These are phyloP conservation scores for Fusarium cyanostomum DNA, from an alignment of 2,329 filamentous ascomycete genomes.

Conservation along the genomic window DNA sequence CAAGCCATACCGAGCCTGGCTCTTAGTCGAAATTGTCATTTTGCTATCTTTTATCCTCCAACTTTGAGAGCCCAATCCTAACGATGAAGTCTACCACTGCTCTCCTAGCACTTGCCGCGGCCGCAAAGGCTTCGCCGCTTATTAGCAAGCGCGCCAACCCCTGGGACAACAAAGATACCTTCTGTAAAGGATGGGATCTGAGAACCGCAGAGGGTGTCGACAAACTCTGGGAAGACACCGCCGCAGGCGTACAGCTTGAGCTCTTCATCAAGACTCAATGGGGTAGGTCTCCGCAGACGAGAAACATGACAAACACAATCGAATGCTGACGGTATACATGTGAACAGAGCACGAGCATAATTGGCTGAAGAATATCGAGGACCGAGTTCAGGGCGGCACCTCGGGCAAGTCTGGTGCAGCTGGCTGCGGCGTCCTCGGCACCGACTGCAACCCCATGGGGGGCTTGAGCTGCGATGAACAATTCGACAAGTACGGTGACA, in stretches of 20 bases:
- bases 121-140: not conserved
- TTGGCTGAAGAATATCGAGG: slow-evolving; percentile 23
- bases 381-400: not conserved
- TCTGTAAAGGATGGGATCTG: slow-evolving; percentile 16
- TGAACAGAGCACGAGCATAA: slow-evolving; percentile 14
- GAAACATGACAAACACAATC: accelerated
- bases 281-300: not conserved
- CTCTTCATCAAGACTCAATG: slow-evolving; percentile 9
- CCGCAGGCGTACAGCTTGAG: slow-evolving; percentile 9
- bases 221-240: not conserved
- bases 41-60: too few species aligned
- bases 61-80: too few species aligned
- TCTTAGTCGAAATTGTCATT: too few species aligned
- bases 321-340: not conserved
- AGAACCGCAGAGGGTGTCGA: slow-evolving; percentile 18
- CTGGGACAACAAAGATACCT: slow-evolving; percentile 7
- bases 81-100: slow-evolving; percentile 7
- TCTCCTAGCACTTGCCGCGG: not conserved
- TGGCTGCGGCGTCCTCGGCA: not conserved
- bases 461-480: slow-evolving; percentile 8
- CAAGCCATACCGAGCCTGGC: too few species aligned
- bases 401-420: slow-evolving; percentile 8
- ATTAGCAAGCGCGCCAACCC: not conserved
- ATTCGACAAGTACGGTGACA: slow-evolving; percentile 6
- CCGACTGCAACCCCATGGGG: not conserved